Percentiles rank a stretch among this genome's conserved stretches.
phyloP scores from a whole-genome alignment of 495 filamentous ascomycete species.

The Xylaria venustula region DNA sequence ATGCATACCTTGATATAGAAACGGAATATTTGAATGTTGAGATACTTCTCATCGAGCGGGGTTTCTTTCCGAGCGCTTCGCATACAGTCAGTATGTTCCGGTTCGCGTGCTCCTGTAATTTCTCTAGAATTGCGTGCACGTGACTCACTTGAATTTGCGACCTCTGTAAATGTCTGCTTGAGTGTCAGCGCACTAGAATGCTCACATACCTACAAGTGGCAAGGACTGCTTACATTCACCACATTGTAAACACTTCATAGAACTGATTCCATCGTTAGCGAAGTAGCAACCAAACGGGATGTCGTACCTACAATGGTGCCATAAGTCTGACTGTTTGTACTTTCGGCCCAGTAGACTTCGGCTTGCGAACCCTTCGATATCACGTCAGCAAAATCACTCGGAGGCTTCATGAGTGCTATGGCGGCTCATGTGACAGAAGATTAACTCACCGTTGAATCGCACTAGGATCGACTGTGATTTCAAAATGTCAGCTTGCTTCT shows the following conservation, averaged over 20 bases:
- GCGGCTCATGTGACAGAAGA: background rate
- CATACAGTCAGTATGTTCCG: background rate
- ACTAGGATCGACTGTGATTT: slow-evolving; percentile 69
- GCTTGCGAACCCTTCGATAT: slow-evolving; percentile 42
- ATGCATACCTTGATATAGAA: slow-evolving; percentile 62
- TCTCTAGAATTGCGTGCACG: background rate
- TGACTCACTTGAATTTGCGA: slow-evolving; percentile 66
- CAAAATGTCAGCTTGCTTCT: slow-evolving; percentile 4
- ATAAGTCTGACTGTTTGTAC: slow-evolving; percentile 91
- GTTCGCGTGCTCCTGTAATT: background rate
- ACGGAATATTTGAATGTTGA: slow-evolving; percentile 82
- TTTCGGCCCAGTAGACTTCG: slow-evolving; percentile 74
- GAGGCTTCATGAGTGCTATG: background rate
- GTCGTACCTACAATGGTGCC: slow-evolving; percentile 68
- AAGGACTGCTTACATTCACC: slow-evolving; percentile 39
- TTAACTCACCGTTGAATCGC: slow-evolving; percentile 56
- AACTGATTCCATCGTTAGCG: slow-evolving; percentile 18
- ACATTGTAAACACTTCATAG: slow-evolving; percentile 87
- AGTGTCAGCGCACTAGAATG: slow-evolving; percentile 43
- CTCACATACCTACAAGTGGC: background rate
- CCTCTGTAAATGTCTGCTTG: slow-evolving; percentile 83
- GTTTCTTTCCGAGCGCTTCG: slow-evolving; percentile 79
- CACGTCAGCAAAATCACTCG: background rate
- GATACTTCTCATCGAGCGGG: slow-evolving; percentile 80
- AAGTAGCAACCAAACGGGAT: background rate